Evolutionary conservation across 805 yeast species (phyloP).

Genomic region (Yarrowia sp.): DNA sequence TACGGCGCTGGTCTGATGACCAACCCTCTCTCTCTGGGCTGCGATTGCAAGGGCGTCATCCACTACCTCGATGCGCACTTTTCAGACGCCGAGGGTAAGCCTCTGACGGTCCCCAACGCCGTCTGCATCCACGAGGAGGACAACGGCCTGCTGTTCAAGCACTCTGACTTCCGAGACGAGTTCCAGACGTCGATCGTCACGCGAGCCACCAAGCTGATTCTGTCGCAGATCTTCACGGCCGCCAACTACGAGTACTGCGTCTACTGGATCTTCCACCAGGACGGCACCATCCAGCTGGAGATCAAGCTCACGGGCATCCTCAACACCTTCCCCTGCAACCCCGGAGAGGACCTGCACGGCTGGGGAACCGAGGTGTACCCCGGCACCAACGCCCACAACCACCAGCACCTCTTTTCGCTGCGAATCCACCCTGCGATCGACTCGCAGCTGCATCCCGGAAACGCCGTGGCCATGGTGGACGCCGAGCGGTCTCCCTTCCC

Average conservation of each 20-base stretch:
- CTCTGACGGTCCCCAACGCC: conserved; percentile 70
- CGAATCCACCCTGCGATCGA: conserved; percentile 80
- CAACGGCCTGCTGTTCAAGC: conserved; percentile 75
- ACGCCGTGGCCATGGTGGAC: conserved; percentile 70
- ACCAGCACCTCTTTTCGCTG: conserved; percentile 77
- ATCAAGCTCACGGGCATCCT: conserved; percentile 78
- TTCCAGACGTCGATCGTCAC: conserved; percentile 61
- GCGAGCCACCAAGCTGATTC: conserved; percentile 68
- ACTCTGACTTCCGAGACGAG: conserved; percentile 79
- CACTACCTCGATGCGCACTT: conserved; percentile 81
- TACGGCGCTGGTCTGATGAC: conserved; percentile 87
- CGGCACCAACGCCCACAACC: conserved; percentile 78
- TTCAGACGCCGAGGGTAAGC: conserved; percentile 63
- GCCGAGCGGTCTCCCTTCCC: conserved; percentile 54
- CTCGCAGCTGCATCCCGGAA: conserved; percentile 45
- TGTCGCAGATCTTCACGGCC: conserved; percentile 82
- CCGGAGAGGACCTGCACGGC: conserved; percentile 63
- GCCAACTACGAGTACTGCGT: conserved; percentile 83
- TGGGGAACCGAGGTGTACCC: conserved; percentile 84
- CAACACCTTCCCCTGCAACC: conserved; percentile 63
- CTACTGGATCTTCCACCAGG: conserved; percentile 81
- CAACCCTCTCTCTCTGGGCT: conserved; percentile 72
- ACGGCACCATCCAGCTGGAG: conserved; percentile 77
- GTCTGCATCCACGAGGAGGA: conserved; percentile 86
- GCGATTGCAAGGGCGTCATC: conserved; percentile 84